Evolutionary conservation across 331 rosid species (phyloP), one percentile per base, ranked within the genome.

Genomic region (Erythrophleum ivorense): DNA sequence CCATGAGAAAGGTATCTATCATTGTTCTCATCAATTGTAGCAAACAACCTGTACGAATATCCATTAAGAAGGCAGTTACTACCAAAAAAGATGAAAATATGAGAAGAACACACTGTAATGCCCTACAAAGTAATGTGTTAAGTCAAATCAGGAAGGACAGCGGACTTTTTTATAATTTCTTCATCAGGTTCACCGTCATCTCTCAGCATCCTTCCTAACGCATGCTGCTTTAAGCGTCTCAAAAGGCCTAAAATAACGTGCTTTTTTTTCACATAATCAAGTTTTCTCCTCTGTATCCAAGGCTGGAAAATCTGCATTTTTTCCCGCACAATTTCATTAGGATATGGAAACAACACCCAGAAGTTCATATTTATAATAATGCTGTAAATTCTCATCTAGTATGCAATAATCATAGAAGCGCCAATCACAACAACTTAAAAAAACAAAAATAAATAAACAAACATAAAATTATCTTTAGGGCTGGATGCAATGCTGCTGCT

Each of bases 301-400:
- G 98, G 99, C 83, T 96, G 99, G 86, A 94, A 85, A 70, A 96
- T 87, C 99, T 96, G 90, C 84, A 85, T 46, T 67, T 21, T 3
- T 50, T 49, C 67, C 75, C 49, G 29, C 71, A 45, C 71, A 74
- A 40, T 80, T 76, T 52, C 52, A 59, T 31, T 29, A 65, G 62
- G 40, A 63, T 50, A 34, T 36, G 70, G 49, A 73, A 67, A 69
- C 21, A 68, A 19, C 52, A 50, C 38, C 73, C 18, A 62, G 19
- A 66, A 40, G 62, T 73, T 73, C n/a, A 78, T 24, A 50, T 69
- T 69, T 19, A 57, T 8, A 6, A 65, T 70, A 55, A 68, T 5
- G 48, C 24, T 12, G 8, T 21, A 59, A 54, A 80, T 29, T 45
- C 60, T 72, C 48, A 67, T 76, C 24, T 40, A 41, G 54, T 70